These are phyloP conservation scores for Rhizopogon roseolus DNA, from an alignment of 768 basidiomycete genomes.

Conservation along the genomic window DNA sequence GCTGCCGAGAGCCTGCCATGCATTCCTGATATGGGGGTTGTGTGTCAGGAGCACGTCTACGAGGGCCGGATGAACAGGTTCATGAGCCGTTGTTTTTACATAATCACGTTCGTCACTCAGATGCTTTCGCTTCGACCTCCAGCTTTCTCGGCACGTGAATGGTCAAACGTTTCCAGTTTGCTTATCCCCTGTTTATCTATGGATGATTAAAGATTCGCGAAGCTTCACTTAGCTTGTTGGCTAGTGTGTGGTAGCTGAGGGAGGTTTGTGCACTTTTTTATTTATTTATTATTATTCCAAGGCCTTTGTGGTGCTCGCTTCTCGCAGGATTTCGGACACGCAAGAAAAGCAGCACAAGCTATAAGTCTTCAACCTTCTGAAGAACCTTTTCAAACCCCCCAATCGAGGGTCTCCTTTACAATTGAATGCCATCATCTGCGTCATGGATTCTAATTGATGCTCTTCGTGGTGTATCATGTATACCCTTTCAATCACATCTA, in stretches of 20 bases:
- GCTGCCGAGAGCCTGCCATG: constrained; percentile 63
- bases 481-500: constrained; percentile 88
- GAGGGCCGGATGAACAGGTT: constrained; percentile 33
- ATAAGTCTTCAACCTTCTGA: constrained; percentile 64
- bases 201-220: constrained; percentile 53
- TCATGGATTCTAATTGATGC: constrained; percentile 83
- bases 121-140: constrained; percentile 58
- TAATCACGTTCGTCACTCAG: constrained; percentile 61
- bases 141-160: constrained; percentile 58
- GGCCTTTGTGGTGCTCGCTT: not conserved
- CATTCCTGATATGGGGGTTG: constrained; percentile 66
- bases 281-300: not conserved
- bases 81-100: constrained; percentile 86
- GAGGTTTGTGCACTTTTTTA: constrained; percentile 50
- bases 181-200: constrained; percentile 71
- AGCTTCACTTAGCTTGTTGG: constrained; percentile 56
- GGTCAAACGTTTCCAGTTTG: constrained; percentile 70
- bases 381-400: constrained; percentile 48
- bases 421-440: constrained; percentile 71
- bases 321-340: constrained; percentile 53
- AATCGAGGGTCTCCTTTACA: constrained; percentile 38
- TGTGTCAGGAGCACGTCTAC: constrained; percentile 31
- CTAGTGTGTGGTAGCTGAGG: constrained; percentile 53
- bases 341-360: constrained; percentile 74
- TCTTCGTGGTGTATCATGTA: constrained; percentile 73